Conservation (phyloP, 768 basidiomycete genomes). For the Boletus vermiculosoides region DNA sequence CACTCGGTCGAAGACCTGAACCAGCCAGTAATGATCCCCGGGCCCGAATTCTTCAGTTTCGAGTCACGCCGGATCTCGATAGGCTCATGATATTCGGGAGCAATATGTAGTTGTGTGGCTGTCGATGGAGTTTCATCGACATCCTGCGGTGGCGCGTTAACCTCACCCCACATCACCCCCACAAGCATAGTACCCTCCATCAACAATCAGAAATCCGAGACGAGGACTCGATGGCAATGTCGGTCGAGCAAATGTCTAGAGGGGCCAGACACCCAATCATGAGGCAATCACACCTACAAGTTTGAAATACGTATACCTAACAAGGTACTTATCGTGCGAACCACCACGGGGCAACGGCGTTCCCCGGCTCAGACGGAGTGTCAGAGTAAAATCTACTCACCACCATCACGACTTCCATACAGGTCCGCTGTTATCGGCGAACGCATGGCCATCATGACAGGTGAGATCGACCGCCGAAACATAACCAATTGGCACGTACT, state of each 20-base stretch:
- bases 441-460: neutral
- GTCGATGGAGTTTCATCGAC: neutral
- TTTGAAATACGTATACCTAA: neutral
- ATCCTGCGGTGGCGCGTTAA: neutral
- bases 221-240: neutral
- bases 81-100: neutral
- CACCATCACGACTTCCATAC: neutral
- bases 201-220: neutral
- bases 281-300: neutral
- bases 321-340: conserved; percentile 1
- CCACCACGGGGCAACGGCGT: too few relatives aligned
- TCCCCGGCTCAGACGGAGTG: neutral
- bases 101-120: neutral
- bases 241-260: neutral
- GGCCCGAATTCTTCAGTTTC: neutral
- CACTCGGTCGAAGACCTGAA: too few relatives aligned
- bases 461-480: neutral
- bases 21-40: too few relatives aligned
- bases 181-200: neutral
- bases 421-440: neutral
- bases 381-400: neutral
- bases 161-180: neutral
- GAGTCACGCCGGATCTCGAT: neutral
- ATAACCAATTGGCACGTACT: too few relatives aligned
- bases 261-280: neutral